Percentiles rank a stretch among this genome's conserved stretches.
These are phyloP conservation scores for Xanthoparmelia taractica DNA, from an alignment of 495 filamentous ascomycete genomes.

Conservation along the genomic window DNA sequence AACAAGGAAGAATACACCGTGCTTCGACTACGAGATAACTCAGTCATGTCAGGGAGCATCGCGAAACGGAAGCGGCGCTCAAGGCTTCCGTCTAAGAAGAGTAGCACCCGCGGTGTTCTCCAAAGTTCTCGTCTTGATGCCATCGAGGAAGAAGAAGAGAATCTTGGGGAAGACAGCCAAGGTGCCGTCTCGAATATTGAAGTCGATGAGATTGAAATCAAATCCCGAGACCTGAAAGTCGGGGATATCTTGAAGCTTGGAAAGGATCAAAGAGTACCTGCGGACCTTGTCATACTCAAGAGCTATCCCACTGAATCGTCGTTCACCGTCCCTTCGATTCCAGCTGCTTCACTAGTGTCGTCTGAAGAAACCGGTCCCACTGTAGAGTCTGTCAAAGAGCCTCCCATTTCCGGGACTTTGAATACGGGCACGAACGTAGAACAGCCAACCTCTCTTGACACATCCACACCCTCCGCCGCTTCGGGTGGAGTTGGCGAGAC, in stretches of 20 bases:
- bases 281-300: conserved; percentile 89
- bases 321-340: conserved; percentile 24
- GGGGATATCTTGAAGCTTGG: conserved; percentile 87
- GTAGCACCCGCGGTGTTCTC: conserved; percentile 13
- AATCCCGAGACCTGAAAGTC: conserved; percentile 83
- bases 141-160: conserved; percentile 43
- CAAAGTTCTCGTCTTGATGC: conserved; percentile 22
- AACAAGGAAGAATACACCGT: conserved; percentile 88
- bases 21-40: conserved; percentile 53
- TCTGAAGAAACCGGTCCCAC: conserved; percentile 9
- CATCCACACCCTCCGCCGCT: conserved; percentile 18
- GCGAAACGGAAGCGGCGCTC: conserved; percentile 23
- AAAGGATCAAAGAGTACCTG: conserved; percentile 86
- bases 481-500: conserved; percentile 61
- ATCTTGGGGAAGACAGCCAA: conserved; percentile 30
- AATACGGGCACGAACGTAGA: neutral
- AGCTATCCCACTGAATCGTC: conserved; percentile 59
- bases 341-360: neutral
- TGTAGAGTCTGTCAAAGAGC: conserved; percentile 11
- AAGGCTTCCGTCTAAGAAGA: conserved; percentile 15
- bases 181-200: conserved; percentile 15
- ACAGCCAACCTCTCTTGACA: conserved; percentile 6
- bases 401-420: neutral
- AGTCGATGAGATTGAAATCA: conserved; percentile 60
- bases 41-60: conserved; percentile 26